Base-by-base conservation (phyloP, 2,329 filamentous ascomycete species). In the Epichloe typhina region DNA sequence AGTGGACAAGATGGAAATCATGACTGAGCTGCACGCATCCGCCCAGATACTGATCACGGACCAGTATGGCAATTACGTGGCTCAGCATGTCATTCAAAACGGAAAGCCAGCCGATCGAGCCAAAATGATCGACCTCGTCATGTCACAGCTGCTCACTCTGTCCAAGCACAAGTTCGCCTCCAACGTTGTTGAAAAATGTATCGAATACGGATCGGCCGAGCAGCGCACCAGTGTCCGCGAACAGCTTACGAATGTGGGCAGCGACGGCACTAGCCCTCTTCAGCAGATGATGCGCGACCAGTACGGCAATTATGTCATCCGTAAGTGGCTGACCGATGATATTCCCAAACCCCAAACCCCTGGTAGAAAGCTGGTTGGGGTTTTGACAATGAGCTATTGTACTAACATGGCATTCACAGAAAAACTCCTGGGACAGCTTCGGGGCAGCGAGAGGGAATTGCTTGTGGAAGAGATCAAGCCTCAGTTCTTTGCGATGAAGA, bases 151-250 rank as follows among this genome's bases (percentile, higher is more conserved):
- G 2, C 68, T 95, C 39, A 70, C 72, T 1, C 83, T 88, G 59
- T 95, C 89, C 26, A 95, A 89, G 72, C 88, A 97, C 71, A 98
- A 98, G 65, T 94, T 88, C 61, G 91, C 93, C 0, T 96, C 90
- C 61, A 97, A 98, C 59, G 91, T 98, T 3, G 91, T 98, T 0
- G 93, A 98, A 68, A 91, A 88, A 67, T 95, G 89, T 63, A 84
- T 97, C 53, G 74, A 84, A 50, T 79, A 76, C 57, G 88, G 87
- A 19, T 80, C 80, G 0, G 71, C 77, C 19, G 73, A 82, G 47
- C 85, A 95, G 63, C 82, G 85, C 48, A 76, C 73, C 36, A 74
- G 76, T 35, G 88, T 96, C 52, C 77, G 86, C 49, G 71, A 72
- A 47, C 74, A 79, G 52, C 70, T 90, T 26, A 82, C 76, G 2